Evolutionary conservation across 2,329 filamentous ascomycete genomes (phyloP).

Genomic region (Diaporthe nobilis): DNA sequence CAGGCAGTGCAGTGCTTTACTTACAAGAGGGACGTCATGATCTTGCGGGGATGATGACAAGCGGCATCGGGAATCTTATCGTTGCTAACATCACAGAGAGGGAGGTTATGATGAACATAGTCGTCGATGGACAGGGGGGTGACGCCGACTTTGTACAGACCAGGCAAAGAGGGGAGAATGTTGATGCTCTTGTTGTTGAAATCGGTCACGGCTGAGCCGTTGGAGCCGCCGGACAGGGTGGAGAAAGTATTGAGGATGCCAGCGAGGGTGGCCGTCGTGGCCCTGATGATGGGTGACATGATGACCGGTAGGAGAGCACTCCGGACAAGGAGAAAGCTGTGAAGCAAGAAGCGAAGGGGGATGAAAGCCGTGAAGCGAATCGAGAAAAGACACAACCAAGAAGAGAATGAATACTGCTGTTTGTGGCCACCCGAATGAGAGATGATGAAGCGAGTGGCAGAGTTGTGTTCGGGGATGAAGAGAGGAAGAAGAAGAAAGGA

Average conservation of each 20-base stretch:
- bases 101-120: background rate
- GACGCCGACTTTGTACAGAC: constrained; percentile 22
- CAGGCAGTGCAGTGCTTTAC: background rate
- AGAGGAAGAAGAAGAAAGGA: background rate
- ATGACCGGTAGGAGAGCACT: constrained; percentile 11
- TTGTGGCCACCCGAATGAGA: constrained; percentile 25
- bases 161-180: background rate
- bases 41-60: constrained; percentile 26
- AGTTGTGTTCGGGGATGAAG: constrained; percentile 19
- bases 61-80: background rate
- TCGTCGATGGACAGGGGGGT: constrained; percentile 1
- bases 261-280: constrained; percentile 16
- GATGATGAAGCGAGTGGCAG: constrained; percentile 31
- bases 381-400: constrained; percentile 31
- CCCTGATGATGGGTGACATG: constrained; percentile 37
- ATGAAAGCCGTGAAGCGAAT: background rate
- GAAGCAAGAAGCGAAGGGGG: background rate
- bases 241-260: background rate
- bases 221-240: background rate
- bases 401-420: constrained; percentile 15
- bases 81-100: constrained; percentile 15
- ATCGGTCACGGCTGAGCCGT: constrained; percentile 1
- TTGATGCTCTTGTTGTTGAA: constrained; percentile 30
- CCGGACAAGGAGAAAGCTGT: background rate
- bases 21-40: constrained; percentile 37